These are phyloP conservation scores for Hevea brasiliensis DNA, from an alignment of 345 rosid genomes.

Conservation along the genomic window DNA sequence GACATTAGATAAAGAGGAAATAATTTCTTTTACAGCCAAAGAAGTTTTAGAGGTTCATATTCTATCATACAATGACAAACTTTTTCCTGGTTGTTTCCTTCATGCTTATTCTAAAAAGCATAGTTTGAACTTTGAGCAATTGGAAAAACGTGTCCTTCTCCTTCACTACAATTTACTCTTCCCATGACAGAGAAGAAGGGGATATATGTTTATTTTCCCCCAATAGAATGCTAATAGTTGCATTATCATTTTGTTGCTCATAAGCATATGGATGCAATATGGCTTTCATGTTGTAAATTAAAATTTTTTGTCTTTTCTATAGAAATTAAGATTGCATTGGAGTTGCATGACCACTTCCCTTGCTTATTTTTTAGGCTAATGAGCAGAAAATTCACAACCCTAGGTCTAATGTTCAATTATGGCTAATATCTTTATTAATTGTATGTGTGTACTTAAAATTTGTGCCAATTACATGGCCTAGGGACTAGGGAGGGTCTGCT, in stretches of 20 bases:
- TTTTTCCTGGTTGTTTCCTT: background rate
- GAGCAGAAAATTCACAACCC: background rate
- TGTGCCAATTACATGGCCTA: background rate
- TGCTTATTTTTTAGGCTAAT: background rate
- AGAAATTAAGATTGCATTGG: slow-evolving; percentile 1
- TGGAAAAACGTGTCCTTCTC: background rate
- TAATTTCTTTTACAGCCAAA: background rate
- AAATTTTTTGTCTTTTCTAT: slow-evolving; percentile 7
- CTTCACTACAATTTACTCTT: background rate
- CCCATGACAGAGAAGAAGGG: background rate
- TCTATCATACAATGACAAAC: background rate
- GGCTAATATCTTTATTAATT: background rate
- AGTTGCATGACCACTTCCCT: background rate
- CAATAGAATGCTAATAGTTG: background rate
- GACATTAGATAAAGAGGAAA: background rate
- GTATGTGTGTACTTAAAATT: background rate
- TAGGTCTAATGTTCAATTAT: background rate
- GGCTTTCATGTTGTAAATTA: background rate
- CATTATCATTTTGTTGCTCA: background rate
- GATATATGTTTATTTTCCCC: background rate
- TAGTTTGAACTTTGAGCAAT: background rate
- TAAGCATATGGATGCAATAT: background rate
- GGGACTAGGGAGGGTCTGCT: background rate
- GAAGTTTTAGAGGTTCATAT: background rate
- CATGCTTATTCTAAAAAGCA: background rate